These are phyloP conservation scores for Microcyclosporella mali DNA, from an alignment of 2,329 filamentous ascomycete species.

Conservation along the genomic window DNA sequence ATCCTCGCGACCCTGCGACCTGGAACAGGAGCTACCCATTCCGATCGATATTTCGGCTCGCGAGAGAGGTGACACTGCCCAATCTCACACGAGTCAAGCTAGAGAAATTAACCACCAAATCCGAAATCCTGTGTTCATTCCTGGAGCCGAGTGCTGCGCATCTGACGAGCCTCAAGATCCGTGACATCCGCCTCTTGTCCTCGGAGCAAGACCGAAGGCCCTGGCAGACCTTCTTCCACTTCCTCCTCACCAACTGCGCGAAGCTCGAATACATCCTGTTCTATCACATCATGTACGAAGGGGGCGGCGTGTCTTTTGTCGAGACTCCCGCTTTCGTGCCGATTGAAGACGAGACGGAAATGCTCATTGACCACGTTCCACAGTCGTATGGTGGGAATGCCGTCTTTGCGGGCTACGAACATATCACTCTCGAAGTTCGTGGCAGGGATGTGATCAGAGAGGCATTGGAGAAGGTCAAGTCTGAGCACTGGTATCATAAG, in stretches of 20 bases:
- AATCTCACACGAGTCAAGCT: conserved; percentile 26
- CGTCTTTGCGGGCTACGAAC: conserved; percentile 19
- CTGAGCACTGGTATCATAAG: conserved; percentile 26
- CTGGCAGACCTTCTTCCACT: conserved; percentile 25
- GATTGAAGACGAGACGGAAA: conserved; percentile 9
- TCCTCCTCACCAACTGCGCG: conserved; percentile 16
- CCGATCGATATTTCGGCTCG: conserved; percentile 15
- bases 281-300: conserved; percentile 23
- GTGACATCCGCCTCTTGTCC: conserved; percentile 25
- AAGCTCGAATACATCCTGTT: conserved; percentile 25
- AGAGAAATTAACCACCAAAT: conserved; percentile 25
- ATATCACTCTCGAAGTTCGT: conserved; percentile 20
- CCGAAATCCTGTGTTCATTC: conserved; percentile 17
- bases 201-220: conserved; percentile 13
- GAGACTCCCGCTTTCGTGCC: conserved; percentile 11
- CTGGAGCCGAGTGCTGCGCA: conserved; percentile 14
- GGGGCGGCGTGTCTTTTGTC: conserved; percentile 22
- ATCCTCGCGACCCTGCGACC: conserved; percentile 11
- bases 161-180: conserved; percentile 27
- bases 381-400: conserved; percentile 9
- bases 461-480: conserved; percentile 15
- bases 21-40: conserved; percentile 23
- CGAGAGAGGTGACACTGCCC: conserved; percentile 8
- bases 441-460: conserved; percentile 14
- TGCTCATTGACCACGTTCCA: conserved; percentile 9